Base-by-base conservation (phyloP, 2,329 filamentous ascomycete species). In the Fusarium illudens region DNA sequence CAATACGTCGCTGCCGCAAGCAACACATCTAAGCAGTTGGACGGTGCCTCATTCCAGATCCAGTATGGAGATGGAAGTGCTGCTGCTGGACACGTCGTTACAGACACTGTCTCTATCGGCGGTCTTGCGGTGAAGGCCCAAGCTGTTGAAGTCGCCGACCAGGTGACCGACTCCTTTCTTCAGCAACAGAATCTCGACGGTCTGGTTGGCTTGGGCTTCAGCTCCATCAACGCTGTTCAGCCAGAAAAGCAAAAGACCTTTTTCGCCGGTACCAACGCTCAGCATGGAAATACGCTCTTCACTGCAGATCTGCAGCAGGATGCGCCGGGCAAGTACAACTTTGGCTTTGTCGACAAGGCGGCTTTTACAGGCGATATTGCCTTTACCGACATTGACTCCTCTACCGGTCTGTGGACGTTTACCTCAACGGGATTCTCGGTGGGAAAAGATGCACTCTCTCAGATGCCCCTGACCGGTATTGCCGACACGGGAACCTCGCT, bases 371-470 rank as follows among this genome's bases (percentile, higher is more conserved):
- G 91, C 37, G 70, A 83, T 1, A 84, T 94, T 71, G 78, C 83
- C 17, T 92, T 89, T 75, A 82, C 89, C 25, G 80, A 84, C 12
- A 83, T 93, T 65, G 86, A 92, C 75, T 83, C 68, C 72, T 82
- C 80, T 34, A 77, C 87, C 27, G 90, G 90, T 13, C 91, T 86
- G 81, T 92, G 90, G 90, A 79, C 82, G 30, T 90, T 91, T 80
- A 78, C 64, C 7, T 67, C 73, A 7, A 37, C 60, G 4, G 71
- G 71, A 8, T 72, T 65, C 46, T 39, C 59, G 20, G 62, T 73
- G 1, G 71, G 71, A 17, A 46, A 54, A 0, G 46, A 29, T 20
- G 5, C 87, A 3, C 1, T 58, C 3, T 52, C 22, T 77, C 44
- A 50, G 12, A 61, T 56, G 1, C 19, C 70, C 3, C 58, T 82